Evolutionary conservation across 169 alveolate species (phyloP), one percentile per base, ranked within the genome.

Genomic region (Eimeria tenella): DNA sequence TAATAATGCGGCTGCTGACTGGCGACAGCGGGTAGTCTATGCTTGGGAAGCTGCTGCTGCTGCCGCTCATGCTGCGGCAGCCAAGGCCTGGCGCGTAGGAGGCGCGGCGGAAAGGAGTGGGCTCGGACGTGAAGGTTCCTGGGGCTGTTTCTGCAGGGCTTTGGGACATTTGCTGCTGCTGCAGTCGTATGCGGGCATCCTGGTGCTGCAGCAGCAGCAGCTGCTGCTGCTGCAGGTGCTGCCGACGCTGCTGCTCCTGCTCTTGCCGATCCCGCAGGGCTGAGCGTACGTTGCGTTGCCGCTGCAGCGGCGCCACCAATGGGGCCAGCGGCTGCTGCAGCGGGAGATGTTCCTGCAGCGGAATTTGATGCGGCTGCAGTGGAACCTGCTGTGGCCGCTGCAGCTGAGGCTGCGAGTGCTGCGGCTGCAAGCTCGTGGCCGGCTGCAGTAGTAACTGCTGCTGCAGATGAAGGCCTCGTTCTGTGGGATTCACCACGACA

Each of bases 201-300:
- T 17, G 68, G 88, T 79, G 88, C 88, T 79, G 88, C 70, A 79
- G 65, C 65, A 79, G 88, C 88, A 79, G 88, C 88, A 52, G 71
- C 70, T 79, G 88, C 88, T 79, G 88, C 88, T 79, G 88, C 77
- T n/a, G 77, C 77, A 68, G 77, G 17, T 79, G 88, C 88, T 79
- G 71, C 71, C 19, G 88, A 50, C 88, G 88, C 71, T 79, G 88
- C 71, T 79, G 88, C 70, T 79, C 88, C 70, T 79, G 88, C 70
- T 79, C 88, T 42, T 79, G 88, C 88, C 70, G 8, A 7, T 79
- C 88, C 42, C 15, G 65, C 71, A 79, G n/a, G 42, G 88, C 71
- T 5, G 88, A 52, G 31, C 88, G 88, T 3, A 79, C 11, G 52
- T 74, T 49, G 25, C 42, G 62, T 68, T 53, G 71, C 88, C 50